A percentile compares a stretch with the other conserved stretches of the same genome.
These are phyloP conservation scores for Przewalskia tangutica DNA, from an alignment of 257 asterid species.

Conservation along the genomic window DNA sequence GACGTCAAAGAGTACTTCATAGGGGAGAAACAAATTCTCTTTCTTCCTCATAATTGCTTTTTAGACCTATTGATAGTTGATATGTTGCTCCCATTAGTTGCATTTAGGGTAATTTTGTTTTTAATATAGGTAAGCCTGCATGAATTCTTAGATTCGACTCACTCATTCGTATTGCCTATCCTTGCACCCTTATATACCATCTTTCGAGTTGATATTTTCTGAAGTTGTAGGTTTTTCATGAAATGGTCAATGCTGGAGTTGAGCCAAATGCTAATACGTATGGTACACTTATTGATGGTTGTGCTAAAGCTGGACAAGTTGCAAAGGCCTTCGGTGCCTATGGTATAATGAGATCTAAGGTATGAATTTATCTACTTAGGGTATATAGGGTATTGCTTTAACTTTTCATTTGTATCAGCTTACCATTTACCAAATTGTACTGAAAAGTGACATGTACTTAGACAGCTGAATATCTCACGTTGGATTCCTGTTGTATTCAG, in stretches of 20 bases:
- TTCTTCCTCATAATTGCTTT: not conserved
- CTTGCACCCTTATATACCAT: slow-evolving; percentile 2
- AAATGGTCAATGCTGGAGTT: slow-evolving; percentile 94
- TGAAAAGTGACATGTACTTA: slow-evolving; percentile 5
- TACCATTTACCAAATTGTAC: slow-evolving; percentile 2
- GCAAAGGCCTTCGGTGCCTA: slow-evolving; percentile 99
- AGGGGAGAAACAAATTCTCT: not conserved
- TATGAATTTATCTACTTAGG: slow-evolving; percentile 21
- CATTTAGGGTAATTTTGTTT: not conserved
- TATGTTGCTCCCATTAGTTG: not conserved
- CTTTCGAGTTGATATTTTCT: slow-evolving; percentile 16
- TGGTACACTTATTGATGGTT: slow-evolving; percentile 94
- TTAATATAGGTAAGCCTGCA: not conserved
- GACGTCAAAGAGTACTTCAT: not conserved
- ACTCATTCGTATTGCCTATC: slow-evolving; percentile 1
- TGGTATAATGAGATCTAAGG: slow-evolving; percentile 95
- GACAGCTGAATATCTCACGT: slow-evolving; percentile 13
- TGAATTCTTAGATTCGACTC: not conserved
- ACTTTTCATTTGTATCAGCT: slow-evolving; percentile 9
- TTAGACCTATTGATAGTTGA: not conserved
- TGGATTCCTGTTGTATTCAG: slow-evolving; percentile 38
- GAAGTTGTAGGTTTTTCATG: slow-evolving; percentile 75
- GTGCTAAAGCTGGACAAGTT: slow-evolving; percentile 98
- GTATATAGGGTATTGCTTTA: not conserved
- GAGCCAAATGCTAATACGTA: slow-evolving; percentile 94